Percentiles rank a stretch among this genome's conserved stretches.
These are phyloP conservation scores for Sporothrix luriei DNA, from an alignment of 2,329 filamentous ascomycete species.

Conservation along the genomic window DNA sequence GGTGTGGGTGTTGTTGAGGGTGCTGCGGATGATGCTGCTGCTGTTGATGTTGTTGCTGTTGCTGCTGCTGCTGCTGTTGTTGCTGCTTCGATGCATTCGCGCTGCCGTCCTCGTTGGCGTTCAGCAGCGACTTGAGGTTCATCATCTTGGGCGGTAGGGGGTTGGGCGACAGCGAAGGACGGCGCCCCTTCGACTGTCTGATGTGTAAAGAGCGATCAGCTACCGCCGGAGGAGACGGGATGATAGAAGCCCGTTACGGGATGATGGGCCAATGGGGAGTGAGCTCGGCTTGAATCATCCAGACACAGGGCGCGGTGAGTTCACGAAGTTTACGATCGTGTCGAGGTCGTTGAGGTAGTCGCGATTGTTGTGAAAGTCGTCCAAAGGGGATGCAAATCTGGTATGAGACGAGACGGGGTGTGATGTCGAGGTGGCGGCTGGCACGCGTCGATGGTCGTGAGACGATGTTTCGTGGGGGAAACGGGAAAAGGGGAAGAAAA, in stretches of 20 bases:
- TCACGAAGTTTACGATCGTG: neutral
- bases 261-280: constrained; percentile 9
- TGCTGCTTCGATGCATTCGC: constrained; percentile 38
- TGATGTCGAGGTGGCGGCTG: neutral
- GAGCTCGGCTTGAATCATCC: neutral
- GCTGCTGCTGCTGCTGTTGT: constrained; percentile 39
- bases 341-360: neutral
- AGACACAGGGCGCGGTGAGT: neutral
- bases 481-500: neutral
- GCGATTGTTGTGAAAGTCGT: neutral
- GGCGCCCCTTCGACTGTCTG: neutral
- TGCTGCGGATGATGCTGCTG: constrained; percentile 34
- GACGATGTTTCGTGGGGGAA: neutral
- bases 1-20: constrained; percentile 35
- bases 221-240: neutral
- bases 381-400: neutral
- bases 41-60: constrained; percentile 40
- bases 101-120: constrained; percentile 51
- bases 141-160: constrained; percentile 43
- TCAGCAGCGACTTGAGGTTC: constrained; percentile 60
- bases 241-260: neutral
- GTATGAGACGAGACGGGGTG: too few relatives aligned
- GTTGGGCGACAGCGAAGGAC: constrained; percentile 1
- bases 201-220: neutral
- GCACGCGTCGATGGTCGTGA: constrained; percentile 10